Evolutionary conservation across 768 basidiomycete genomes (phyloP).

Genomic region (Psilocybe sp.): DNA sequence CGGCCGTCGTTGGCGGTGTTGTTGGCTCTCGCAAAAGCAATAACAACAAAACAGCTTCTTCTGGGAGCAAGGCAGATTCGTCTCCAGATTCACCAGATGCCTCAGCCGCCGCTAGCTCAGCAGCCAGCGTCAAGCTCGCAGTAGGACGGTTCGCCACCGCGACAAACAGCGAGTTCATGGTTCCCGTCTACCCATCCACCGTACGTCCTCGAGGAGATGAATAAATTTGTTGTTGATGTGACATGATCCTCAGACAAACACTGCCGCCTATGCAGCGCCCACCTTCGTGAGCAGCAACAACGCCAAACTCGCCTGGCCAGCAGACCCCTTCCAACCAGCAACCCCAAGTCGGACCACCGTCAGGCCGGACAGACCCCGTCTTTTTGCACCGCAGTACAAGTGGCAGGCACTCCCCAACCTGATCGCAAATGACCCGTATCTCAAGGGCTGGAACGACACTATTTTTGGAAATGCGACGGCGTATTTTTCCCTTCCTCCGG

Average conservation of each 20-base stretch:
- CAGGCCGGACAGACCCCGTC: slow-evolving; percentile 80
- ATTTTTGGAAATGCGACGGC: slow-evolving; percentile 86
- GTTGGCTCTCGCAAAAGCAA: slow-evolving; percentile 62
- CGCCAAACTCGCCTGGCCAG: slow-evolving; percentile 65
- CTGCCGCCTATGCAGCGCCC: slow-evolving; percentile 66
- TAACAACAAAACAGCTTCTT: slow-evolving; percentile 35
- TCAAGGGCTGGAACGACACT: slow-evolving; percentile 83
- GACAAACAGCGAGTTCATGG: slow-evolving; percentile 77
- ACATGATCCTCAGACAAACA: slow-evolving; percentile 55
- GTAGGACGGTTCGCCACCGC: slow-evolving; percentile 70
- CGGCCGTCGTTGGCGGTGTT: slow-evolving; percentile 75
- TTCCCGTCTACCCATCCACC: slow-evolving; percentile 86
- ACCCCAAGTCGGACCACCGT: slow-evolving; percentile 57
- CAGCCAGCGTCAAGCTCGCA: slow-evolving; percentile 55
- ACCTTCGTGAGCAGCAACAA: slow-evolving; percentile 64
- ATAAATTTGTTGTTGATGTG: not conserved
- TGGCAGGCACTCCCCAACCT: slow-evolving; percentile 80
- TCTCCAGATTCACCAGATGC: slow-evolving; percentile 18
- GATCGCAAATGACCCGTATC: slow-evolving; percentile 82
- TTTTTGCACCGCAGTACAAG: slow-evolving; percentile 90
- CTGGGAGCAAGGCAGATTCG: slow-evolving; percentile 24
- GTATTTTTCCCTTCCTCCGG: slow-evolving; percentile 59
- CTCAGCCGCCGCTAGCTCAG: slow-evolving; percentile 51
- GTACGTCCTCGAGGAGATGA: slow-evolving; percentile 44
- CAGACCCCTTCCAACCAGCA: slow-evolving; percentile 70